Conservation (phyloP, 2,329 filamentous ascomycete species). For the Paracorniculantispora psalliotae region DNA sequence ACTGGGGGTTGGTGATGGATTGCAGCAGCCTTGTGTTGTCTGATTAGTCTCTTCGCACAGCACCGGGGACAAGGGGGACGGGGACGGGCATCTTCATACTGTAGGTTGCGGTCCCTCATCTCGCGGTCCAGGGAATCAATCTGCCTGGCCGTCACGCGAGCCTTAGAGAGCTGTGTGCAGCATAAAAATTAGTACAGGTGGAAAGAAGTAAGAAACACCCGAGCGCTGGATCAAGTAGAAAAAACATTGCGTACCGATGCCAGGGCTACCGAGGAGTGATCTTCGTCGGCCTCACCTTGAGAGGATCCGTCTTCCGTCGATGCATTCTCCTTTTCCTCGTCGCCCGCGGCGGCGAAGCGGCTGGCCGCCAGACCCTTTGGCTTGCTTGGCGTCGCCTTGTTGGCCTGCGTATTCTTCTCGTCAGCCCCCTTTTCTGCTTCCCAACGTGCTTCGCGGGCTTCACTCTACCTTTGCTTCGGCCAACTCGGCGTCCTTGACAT, state of each 20-base stretch:
- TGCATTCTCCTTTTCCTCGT: constrained; percentile 24
- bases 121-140: constrained; percentile 51
- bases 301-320: constrained; percentile 34
- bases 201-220: neutral
- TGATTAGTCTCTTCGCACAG: neutral
- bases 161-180: constrained; percentile 38
- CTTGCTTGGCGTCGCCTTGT: constrained; percentile 37
- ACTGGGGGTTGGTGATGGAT: constrained; percentile 18
- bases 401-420: constrained; percentile 34
- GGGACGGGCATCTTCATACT: constrained; percentile 30
- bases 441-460: no score
- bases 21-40: constrained; percentile 16
- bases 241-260: constrained; percentile 55
- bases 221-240: constrained; percentile 38
- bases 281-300: constrained; percentile 57
- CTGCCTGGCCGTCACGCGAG: constrained; percentile 41
- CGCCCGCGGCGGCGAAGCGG: constrained; percentile 44
- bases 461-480: constrained; percentile 52
- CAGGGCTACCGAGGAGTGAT: constrained; percentile 60
- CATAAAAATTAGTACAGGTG: no score
- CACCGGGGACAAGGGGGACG: neutral
- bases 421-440: neutral
- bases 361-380: constrained; percentile 51
- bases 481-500: constrained; percentile 60
- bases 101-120: constrained; percentile 51